These are phyloP conservation scores for Geranomyces michiganensis DNA, from an alignment of 192 early-diverging fungal genomes.

Conservation along the genomic window DNA sequence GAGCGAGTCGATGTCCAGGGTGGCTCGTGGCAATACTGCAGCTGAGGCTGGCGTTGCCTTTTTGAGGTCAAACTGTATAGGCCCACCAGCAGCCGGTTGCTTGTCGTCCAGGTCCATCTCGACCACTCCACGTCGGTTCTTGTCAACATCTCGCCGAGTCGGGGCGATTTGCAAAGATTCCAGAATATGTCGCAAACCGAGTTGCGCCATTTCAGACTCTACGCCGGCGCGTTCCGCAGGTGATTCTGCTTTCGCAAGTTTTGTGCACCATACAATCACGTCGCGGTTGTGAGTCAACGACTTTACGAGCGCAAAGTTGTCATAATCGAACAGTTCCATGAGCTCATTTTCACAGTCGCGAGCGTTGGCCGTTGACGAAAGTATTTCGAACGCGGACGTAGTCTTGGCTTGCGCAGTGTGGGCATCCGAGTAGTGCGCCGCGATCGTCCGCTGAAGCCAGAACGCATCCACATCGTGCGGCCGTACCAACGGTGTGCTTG, in stretches of 20 bases:
- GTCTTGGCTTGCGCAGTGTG: constrained; percentile 90
- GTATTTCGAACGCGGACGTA: constrained; percentile 67
- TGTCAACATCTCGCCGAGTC: constrained; percentile 55
- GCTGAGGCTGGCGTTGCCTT: constrained; percentile 12
- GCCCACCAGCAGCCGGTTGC: constrained; percentile 37
- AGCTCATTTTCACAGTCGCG: constrained; percentile 96
- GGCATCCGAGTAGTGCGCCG: constrained; percentile 79
- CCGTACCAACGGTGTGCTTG: constrained; percentile 17
- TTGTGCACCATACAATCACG: constrained; percentile 88
- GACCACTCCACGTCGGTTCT: constrained; percentile 65
- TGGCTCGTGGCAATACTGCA: constrained; percentile 33
- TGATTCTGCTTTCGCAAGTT: constrained; percentile 73
- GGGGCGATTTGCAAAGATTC: constrained; percentile 60
- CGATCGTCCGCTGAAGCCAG: constrained; percentile 90
- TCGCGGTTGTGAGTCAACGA: constrained; percentile 86
- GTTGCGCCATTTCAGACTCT: constrained; percentile 74
- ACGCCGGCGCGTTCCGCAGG: constrained; percentile 45
- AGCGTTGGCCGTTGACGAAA: constrained; percentile 65
- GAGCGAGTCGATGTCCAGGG: constrained; percentile 79
- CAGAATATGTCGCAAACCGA: constrained; percentile 73
- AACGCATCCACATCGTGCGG: constrained; percentile 95
- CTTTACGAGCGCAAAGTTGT: constrained; percentile 95
- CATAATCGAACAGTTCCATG: constrained; percentile 94
- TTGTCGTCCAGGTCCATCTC: constrained; percentile 46
- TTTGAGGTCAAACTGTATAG: constrained; percentile 51